Evolutionary conservation across 163 green algal genomes (phyloP), one percentile per base, ranked within the genome.

Genomic region (Trebouxiophyceae sp.): DNA sequence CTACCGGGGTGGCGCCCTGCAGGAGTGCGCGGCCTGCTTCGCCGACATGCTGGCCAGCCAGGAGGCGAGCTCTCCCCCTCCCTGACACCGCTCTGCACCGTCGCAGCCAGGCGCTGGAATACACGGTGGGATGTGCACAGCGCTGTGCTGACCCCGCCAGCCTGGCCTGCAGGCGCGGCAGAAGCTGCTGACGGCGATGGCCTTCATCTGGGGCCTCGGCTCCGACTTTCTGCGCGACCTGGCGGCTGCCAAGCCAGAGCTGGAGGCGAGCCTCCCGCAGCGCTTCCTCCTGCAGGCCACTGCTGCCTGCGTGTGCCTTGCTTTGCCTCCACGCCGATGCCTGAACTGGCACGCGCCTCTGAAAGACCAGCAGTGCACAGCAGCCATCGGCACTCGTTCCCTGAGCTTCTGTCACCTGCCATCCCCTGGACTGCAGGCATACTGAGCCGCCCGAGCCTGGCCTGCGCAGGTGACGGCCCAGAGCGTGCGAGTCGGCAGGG

Each of bases 21-120:
- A 72, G 8, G 87, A 96, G 76, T 75, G 78, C 1, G 77, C 76
- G 12, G 91, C 96, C 69, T 82, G 86, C 63, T 91, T 95, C 33
- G 78, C 72, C 5, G 88, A 77, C 0, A 74, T 85, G 32, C 65
- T 96, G 29, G 56, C 85, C 2, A 60, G 61, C 1, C 44, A 29
- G 19, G 61, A 83, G 66, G 77, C 71, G 29, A 57, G 22, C 19
- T 28, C n/a, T n/a, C n/a, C n/a, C n/a, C n/a, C n/a, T n/a, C n/a
- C n/a, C n/a, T n/a, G n/a, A n/a, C n/a, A n/a, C n/a, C n/a, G n/a
- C n/a, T n/a, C n/a, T n/a, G n/a, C n/a, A n/a, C n/a, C n/a, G n/a
- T n/a, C n/a, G n/a, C n/a, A n/a, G n/a, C n/a, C n/a, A n/a, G n/a
- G n/a, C n/a, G n/a, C n/a, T n/a, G n/a, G n/a, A n/a, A n/a, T n/a